Base-by-base conservation (phyloP, 78 protist genomes). In the Guillardia theta region DNA sequence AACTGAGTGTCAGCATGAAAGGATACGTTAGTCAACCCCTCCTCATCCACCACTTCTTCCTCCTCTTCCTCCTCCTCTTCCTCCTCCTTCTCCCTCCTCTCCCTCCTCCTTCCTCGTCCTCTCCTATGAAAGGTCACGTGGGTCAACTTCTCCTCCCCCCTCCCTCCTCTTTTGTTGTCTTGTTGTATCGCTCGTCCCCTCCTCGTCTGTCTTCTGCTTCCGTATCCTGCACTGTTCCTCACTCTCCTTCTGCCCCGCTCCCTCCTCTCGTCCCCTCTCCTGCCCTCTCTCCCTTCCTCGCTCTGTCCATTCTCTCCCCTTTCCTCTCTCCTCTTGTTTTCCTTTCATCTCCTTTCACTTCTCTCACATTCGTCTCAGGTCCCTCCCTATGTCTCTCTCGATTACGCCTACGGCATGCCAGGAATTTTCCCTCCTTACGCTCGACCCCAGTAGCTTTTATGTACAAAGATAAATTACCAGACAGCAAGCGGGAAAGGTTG, bases 351-450 rank as follows among this genome's bases (percentile, higher is more conserved):
- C 58, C 58, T 50, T 10, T 50, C 10, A 50, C 58, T 15, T 19
- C 10, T 15, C 10, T 50, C 10, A 50, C 58, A 50, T 50, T 50
- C 58, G 70, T 6, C 27, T 8, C 2, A 58, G 70, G 87, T 70
- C 8, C 90, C 90, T 46, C 90, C 90, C 43, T 78, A 78, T 8
- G 50, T 43, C 48, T 78, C 90, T 46, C 48, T 78, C 33, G 90
- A 78, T 30, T 36, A 44, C 9, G 15, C 50, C 44, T 78, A 78
- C 39, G 90, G 90, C 15, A 78, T 78, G 90, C 24, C 10, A 45
- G 90, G 48, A 10, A 30, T 24, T 10, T 24, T 43, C 37, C 90
- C 90, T 9, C 90, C 90, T 27, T 78, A 78, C 48, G 90, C 90
- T 6, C 37, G 10, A 4, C 47, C 41, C 90, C 90, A 78, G 41